Evolutionary conservation across 2,329 filamentous ascomycete species (phyloP).

Genomic region (Cryoendolithus antarcticus): DNA sequence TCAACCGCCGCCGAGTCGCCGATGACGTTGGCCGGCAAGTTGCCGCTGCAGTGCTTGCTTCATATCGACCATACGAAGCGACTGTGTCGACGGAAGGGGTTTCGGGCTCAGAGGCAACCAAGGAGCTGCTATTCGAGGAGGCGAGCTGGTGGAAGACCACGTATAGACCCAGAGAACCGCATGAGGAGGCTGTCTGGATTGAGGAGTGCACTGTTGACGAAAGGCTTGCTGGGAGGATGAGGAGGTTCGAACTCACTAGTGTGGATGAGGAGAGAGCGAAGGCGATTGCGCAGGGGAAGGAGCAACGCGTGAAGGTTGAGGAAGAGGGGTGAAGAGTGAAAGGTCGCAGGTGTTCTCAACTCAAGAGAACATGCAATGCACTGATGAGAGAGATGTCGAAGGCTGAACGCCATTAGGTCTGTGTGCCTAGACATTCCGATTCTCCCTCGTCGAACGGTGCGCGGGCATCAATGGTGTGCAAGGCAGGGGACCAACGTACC

Average conservation of each 20-base stretch:
- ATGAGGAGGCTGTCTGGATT: slow-evolving; percentile 56
- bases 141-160: slow-evolving; percentile 73
- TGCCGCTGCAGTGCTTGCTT: slow-evolving; percentile 65
- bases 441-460: too few relatives aligned
- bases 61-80: slow-evolving; percentile 35
- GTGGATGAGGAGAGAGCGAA: slow-evolving; percentile 59
- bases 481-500: too few relatives aligned
- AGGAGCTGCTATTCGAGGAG: slow-evolving; percentile 55
- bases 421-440: too few relatives aligned
- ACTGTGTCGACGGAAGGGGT: slow-evolving; percentile 2
- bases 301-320: slow-evolving; percentile 1
- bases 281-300: slow-evolving; percentile 20
- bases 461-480: too few relatives aligned
- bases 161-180: slow-evolving; percentile 39
- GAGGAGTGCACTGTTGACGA: slow-evolving; percentile 63
- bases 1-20: slow-evolving; percentile 73
- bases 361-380: too few relatives aligned
- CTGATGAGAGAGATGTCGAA: too few relatives aligned
- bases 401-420: too few relatives aligned
- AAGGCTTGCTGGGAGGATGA: slow-evolving; percentile 67
- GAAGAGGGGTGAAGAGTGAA: too few relatives aligned
- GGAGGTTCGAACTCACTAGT: slow-evolving; percentile 55
- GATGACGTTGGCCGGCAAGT: slow-evolving; percentile 81
- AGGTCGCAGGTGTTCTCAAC: too few relatives aligned
- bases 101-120: too few relatives aligned